Percentiles rank a stretch among this genome's conserved stretches.
These are phyloP conservation scores for Paspalum vaginatum DNA, from an alignment of 176 grass and related monocot genomes.

Conservation along the genomic window DNA sequence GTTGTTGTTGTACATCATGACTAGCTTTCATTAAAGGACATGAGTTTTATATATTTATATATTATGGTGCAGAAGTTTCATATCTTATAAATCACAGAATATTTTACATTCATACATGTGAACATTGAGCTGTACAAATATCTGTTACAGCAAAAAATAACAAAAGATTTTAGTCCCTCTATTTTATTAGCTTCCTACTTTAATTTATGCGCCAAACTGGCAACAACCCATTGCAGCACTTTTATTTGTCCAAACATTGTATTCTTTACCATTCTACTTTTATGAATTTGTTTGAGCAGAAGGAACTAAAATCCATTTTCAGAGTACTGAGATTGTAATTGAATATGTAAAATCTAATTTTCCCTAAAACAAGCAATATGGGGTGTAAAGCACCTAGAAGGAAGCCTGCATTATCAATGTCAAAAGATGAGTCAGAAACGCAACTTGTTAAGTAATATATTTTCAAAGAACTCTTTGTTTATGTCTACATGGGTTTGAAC, in stretches of 20 bases:
- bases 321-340: not conserved
- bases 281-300: not conserved
- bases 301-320: conserved; percentile 7
- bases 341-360: not conserved
- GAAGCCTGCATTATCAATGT: not conserved
- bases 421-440: conserved; percentile 13
- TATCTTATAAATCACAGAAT: not conserved
- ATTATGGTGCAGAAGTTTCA: conserved; percentile 1
- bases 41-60: not conserved
- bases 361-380: not conserved
- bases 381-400: not conserved
- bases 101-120: conserved; percentile 14
- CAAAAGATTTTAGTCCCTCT: not conserved
- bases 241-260: not conserved
- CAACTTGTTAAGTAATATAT: not conserved
- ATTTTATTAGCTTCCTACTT: conserved; percentile 18
- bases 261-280: not conserved
- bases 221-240: not conserved
- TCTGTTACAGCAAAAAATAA: not conserved
- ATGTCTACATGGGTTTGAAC: conserved; percentile 8
- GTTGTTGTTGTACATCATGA: conserved; percentile 2
- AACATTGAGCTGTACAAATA: not conserved
- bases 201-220: not conserved
- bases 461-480: not conserved
- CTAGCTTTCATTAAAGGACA: conserved; percentile 1